Evolutionary conservation across 768 basidiomycete species (phyloP).

Genomic region (Tephrocybe sp.): DNA sequence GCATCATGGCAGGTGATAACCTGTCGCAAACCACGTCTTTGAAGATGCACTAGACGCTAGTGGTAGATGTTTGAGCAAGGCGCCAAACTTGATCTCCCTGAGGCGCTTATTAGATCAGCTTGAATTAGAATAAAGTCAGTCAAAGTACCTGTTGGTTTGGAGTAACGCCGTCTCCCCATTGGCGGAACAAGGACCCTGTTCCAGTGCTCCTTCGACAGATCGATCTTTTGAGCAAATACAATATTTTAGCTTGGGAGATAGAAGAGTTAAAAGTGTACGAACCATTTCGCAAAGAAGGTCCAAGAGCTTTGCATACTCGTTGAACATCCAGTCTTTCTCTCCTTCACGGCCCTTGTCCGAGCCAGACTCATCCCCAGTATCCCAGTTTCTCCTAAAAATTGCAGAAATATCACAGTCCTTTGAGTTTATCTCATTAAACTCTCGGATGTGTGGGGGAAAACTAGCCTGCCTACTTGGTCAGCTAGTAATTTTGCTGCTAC

Average conservation of each 20-base stretch:
- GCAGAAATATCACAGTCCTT: conserved; percentile 84
- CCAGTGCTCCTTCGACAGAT: conserved; percentile 93
- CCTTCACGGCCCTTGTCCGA: conserved; percentile 88
- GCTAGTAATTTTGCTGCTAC: conserved; percentile 79
- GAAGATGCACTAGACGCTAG: conserved; percentile 16
- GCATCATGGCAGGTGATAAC: conserved; percentile 32
- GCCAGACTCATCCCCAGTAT: conserved; percentile 78
- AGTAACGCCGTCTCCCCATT: conserved; percentile 78
- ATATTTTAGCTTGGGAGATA: conserved; percentile 6
- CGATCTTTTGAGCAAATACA: conserved; percentile 69
- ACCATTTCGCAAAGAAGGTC: conserved; percentile 80
- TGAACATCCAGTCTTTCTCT: conserved; percentile 95
- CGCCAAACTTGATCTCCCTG: conserved; percentile 92
- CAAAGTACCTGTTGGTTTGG: conserved; percentile 84
- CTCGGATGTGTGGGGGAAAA: background rate
- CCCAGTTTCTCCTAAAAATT: conserved; percentile 97
- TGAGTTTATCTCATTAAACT: background rate
- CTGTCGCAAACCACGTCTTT: conserved; percentile 78
- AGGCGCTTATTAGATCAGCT: background rate
- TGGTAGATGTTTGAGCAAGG: conserved; percentile 66
- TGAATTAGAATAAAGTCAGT: background rate
- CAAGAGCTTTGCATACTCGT: conserved; percentile 67
- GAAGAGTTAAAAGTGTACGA: conserved; percentile 14
- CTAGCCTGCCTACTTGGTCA: conserved; percentile 55
- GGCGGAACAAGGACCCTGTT: conserved; percentile 73